Percentiles rank a stretch among this genome's conserved stretches.
Conservation (phyloP, 768 basidiomycete species). For the Chalciporus pseudorubinellus region DNA sequence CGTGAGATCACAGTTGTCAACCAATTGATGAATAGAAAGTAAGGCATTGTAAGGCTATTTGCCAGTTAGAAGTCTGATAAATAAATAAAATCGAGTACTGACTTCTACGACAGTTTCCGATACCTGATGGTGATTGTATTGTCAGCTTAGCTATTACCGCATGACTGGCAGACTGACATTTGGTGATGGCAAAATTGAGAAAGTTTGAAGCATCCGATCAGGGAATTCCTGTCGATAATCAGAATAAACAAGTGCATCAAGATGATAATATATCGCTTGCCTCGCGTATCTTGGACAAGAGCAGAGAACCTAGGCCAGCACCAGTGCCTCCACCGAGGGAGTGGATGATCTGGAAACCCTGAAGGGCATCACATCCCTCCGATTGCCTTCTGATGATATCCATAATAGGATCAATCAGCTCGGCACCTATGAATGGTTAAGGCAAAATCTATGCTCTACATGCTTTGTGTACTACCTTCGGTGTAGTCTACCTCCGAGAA, state of each 20-base stretch:
- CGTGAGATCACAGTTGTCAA: conserved; percentile 82
- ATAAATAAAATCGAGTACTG: conserved; percentile 5
- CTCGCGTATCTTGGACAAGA: conserved; percentile 81
- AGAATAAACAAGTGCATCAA: not conserved
- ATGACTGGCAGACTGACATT: conserved; percentile 37
- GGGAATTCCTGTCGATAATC: conserved; percentile 51
- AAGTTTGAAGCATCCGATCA: conserved; percentile 51
- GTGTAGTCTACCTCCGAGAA: conserved; percentile 64
- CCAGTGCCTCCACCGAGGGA: conserved; percentile 93
- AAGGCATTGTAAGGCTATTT: conserved; percentile 76
- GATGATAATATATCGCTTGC: conserved; percentile 38
- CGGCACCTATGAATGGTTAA: conserved; percentile 59
- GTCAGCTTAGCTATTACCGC: conserved; percentile 10
- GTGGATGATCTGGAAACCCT: conserved; percentile 89
- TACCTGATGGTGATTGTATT: conserved; percentile 23
- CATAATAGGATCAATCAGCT: conserved; percentile 82
- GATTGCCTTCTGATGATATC: conserved; percentile 79
- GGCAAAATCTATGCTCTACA: not conserved
- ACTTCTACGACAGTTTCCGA: conserved; percentile 58
- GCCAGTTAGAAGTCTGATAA: conserved; percentile 8
- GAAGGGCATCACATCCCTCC: conserved; percentile 80
- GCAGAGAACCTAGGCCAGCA: conserved; percentile 77
- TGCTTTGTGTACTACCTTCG: conserved; percentile 55
- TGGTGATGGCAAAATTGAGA: conserved; percentile 52
- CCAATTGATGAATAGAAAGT: conserved; percentile 84